A percentile compares a stretch with the other conserved stretches of the same genome.
Evolutionary conservation across 176 grass and related monocot genomes (phyloP).

Genomic region (Triticum turgidum): DNA sequence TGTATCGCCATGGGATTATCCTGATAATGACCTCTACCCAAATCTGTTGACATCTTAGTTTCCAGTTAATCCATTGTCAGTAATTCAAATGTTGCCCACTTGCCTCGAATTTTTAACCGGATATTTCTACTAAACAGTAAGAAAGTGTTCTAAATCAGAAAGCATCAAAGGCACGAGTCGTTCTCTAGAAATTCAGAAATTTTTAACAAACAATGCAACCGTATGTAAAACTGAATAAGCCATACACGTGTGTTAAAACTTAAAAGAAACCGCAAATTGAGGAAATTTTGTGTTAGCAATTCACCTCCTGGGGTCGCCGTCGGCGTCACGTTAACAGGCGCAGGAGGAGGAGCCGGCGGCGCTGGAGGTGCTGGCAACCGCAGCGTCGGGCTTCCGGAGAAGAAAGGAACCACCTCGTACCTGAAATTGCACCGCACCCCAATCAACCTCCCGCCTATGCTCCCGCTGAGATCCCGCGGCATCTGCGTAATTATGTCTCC

Average conservation of each 20-base stretch:
- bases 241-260: not conserved
- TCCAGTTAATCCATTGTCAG: not conserved
- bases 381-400: not conserved
- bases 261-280: not conserved
- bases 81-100: not conserved
- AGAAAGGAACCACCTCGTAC: conserved; percentile 34
- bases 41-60: not conserved
- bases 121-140: not conserved
- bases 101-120: not conserved
- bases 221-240: not conserved
- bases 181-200: not conserved
- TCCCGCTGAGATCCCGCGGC: conserved; percentile 2
- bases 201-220: not conserved
- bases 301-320: conserved; percentile 13
- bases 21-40: not conserved
- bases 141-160: not conserved
- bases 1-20: not conserved
- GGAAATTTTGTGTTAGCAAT: not conserved
- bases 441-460: conserved; percentile 15
- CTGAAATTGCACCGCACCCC: conserved; percentile 23
- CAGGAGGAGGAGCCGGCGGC: conserved; percentile 17
- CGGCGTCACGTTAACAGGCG: not conserved
- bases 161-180: no score
- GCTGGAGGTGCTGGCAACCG: conserved; percentile 4
- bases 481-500: not conserved